Percentiles rank a stretch among this genome's conserved stretches.
These are phyloP conservation scores for Nepenthes mirabilis DNA, from an alignment of 148 eudicot genomes.

Conservation along the genomic window DNA sequence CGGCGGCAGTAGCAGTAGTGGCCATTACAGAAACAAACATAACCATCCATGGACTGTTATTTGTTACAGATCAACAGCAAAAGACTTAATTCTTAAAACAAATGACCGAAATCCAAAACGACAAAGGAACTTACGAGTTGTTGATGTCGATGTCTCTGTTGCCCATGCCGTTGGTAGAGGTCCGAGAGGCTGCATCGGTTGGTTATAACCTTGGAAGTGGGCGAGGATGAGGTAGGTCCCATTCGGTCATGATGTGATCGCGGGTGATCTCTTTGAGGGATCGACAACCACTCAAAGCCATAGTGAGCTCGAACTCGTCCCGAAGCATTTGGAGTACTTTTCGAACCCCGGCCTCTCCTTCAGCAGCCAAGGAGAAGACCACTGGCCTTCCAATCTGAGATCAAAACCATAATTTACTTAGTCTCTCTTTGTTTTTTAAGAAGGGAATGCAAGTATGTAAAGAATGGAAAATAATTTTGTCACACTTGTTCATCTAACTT, in stretches of 20 bases:
- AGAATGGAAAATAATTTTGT: no score
- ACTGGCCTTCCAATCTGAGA: constrained; percentile 87
- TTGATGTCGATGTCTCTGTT: background rate
- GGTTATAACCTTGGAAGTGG: constrained; percentile 37
- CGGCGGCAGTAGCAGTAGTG: background rate
- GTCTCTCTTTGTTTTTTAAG: background rate
- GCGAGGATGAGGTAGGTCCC: constrained; percentile 55
- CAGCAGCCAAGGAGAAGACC: constrained; percentile 82
- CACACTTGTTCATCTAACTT: no score
- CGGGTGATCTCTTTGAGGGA: constrained; percentile 77
- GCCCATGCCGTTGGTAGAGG: background rate
- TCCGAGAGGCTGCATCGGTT: background rate
- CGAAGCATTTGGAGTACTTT: constrained; percentile 87
- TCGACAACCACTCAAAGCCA: constrained; percentile 91
- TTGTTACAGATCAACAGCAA: background rate
- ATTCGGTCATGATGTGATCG: constrained; percentile 55
- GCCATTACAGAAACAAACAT: constrained; percentile 1
- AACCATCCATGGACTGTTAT: background rate
- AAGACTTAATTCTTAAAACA: background rate
- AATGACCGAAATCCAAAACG: background rate
- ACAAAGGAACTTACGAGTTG: background rate
- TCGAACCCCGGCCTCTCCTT: constrained; percentile 79
- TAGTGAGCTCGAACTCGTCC: constrained; percentile 85
- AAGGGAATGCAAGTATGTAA: no score
- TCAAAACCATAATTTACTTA: background rate